These are phyloP conservation scores for Hyphopichia fennica DNA, from an alignment of 1,139 yeast genomes.

Conservation along the genomic window DNA sequence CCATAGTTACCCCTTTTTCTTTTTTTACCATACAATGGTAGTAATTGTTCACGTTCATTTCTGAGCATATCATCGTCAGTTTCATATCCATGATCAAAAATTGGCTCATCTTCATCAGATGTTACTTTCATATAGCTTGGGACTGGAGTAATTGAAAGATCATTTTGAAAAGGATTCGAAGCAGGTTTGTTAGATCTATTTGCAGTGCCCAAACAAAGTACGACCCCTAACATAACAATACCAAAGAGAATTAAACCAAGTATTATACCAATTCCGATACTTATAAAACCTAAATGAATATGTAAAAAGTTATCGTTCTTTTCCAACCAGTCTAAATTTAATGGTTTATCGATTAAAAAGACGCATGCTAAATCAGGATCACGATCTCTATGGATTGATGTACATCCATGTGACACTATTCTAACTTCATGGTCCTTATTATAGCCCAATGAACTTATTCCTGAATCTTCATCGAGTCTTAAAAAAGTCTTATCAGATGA, in stretches of 20 bases:
- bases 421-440: conserved; percentile 63
- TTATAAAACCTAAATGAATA: conserved; percentile 62
- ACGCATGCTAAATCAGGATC: conserved; percentile 50
- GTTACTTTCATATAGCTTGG: conserved; percentile 42
- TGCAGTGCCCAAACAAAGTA: conserved; percentile 27
- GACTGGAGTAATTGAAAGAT: neutral
- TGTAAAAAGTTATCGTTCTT: conserved; percentile 44
- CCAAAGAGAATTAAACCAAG: conserved; percentile 53
- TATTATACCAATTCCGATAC: conserved; percentile 65
- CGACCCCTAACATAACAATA: conserved; percentile 25
- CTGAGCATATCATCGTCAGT: conserved; percentile 43
- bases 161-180: neutral
- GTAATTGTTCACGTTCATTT: conserved; percentile 32
- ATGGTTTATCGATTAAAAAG: conserved; percentile 68
- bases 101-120: conserved; percentile 23
- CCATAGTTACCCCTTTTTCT: conserved; percentile 19
- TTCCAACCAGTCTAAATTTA: conserved; percentile 57
- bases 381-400: conserved; percentile 32
- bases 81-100: conserved; percentile 44
- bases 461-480: conserved; percentile 20
- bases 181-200: conserved; percentile 1
- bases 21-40: conserved; percentile 24
- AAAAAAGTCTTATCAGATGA: conserved; percentile 40
- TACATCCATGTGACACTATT: conserved; percentile 67
- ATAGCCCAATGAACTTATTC: conserved; percentile 26